Evolutionary conservation across 2,329 filamentous ascomycete genomes (phyloP).

Genomic region (Ophiostoma montium): DNA sequence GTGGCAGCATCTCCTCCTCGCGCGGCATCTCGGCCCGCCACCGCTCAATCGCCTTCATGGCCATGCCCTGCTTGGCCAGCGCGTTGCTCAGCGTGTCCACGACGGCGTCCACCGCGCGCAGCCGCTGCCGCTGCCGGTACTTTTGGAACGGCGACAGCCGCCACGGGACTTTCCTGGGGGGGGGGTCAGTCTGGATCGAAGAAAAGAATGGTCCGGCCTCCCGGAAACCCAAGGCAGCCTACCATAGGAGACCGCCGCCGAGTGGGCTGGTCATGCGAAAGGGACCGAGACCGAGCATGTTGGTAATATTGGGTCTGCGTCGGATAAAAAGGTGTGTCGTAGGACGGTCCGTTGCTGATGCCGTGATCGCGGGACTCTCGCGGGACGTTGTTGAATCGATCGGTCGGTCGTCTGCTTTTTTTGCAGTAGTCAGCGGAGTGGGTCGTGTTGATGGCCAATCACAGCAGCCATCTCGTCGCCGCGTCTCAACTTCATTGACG

Average conservation of each 20-base stretch:
- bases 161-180: slow-evolving; percentile 80
- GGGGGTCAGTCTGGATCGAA: neutral
- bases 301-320: no score
- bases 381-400: no score
- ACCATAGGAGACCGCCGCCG: slow-evolving; percentile 73
- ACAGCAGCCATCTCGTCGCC: no score
- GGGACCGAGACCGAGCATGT: slow-evolving; percentile 71
- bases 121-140: slow-evolving; percentile 65
- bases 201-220: no score
- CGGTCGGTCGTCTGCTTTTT: no score
- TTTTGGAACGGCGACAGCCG: slow-evolving; percentile 87
- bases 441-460: no score
- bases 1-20: slow-evolving; percentile 88
- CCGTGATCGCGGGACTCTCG: no score
- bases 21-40: slow-evolving; percentile 96
- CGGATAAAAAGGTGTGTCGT: no score
- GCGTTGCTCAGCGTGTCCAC: slow-evolving; percentile 70
- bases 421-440: no score
- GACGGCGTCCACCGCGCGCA: slow-evolving; percentile 77
- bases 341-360: no score
- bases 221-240: slow-evolving; percentile 18
- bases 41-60: slow-evolving; percentile 63
- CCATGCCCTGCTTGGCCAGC: slow-evolving; percentile 56
- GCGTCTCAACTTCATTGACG: no score
- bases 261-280: slow-evolving; percentile 69